Conservation (phyloP, 345 rosid genomes). For the Raphanus sativus region DNA sequence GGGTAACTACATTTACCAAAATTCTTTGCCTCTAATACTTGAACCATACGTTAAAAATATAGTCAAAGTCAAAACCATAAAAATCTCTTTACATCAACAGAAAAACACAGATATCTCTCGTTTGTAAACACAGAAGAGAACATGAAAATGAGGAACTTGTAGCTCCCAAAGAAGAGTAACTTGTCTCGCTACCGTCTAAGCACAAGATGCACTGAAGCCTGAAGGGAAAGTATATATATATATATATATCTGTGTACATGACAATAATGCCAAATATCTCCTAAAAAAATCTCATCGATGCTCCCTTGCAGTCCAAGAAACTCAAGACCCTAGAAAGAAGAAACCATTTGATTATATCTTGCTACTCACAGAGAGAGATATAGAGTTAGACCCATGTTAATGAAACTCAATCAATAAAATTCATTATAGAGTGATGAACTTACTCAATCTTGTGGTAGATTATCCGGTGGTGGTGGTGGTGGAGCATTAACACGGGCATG, state of each 20-base stretch:
- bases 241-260: too few relatives aligned
- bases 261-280: neutral
- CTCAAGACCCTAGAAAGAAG: neutral
- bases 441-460: neutral
- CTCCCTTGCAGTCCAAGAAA: neutral
- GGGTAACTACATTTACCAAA: neutral
- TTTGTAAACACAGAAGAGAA: neutral
- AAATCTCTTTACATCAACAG: neutral
- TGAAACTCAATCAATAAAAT: neutral
- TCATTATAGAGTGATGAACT: neutral
- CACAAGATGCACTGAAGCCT: too few relatives aligned
- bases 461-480: neutral
- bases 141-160: neutral
- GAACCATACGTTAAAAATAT: neutral
- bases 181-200: neutral
- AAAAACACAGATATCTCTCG: neutral
- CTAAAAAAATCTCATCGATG: neutral
- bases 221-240: neutral
- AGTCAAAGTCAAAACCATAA: neutral
- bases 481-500: neutral
- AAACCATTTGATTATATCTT: neutral
- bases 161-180: neutral
- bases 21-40: neutral
- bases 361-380: neutral
- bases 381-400: neutral